A percentile compares a stretch with the other conserved stretches of the same genome.
Evolutionary conservation across 1,284 basidiomycete species (phyloP).

Genomic region (Cystobasidiaceae sp.): DNA sequence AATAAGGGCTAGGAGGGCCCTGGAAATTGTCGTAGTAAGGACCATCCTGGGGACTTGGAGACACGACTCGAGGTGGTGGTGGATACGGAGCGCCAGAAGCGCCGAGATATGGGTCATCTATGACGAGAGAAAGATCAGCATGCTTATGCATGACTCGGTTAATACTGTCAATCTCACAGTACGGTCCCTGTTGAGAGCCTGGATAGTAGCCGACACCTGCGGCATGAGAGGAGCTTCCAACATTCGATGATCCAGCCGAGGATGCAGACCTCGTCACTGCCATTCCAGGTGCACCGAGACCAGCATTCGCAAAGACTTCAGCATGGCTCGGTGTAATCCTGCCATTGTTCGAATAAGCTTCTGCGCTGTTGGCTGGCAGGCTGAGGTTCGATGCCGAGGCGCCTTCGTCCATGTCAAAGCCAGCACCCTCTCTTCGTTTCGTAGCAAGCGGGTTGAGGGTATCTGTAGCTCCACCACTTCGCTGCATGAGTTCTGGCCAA

Average conservation of each 20-base stretch:
- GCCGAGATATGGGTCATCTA: slow-evolving; percentile 36
- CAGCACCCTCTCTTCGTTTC: slow-evolving; percentile 33
- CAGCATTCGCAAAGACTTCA: background rate
- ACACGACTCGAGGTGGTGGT: slow-evolving; percentile 28
- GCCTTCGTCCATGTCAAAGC: slow-evolving; percentile 38
- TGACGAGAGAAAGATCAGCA: background rate
- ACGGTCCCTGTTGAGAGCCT: background rate
- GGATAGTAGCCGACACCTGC: slow-evolving; percentile 26
- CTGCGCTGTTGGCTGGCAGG: background rate
- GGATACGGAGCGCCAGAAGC: slow-evolving; percentile 33
- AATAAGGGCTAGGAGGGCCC: background rate
- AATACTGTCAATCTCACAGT: background rate
- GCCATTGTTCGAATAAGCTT: slow-evolving; percentile 12
- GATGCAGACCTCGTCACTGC: slow-evolving; percentile 10
- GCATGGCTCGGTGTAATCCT: background rate
- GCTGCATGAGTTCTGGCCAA: slow-evolving; percentile 41
- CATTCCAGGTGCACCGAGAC: slow-evolving; percentile 8
- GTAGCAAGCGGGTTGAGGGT: slow-evolving; percentile 42
- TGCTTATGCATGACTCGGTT: background rate
- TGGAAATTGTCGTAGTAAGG: slow-evolving; percentile 7
- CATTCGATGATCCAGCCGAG: slow-evolving; percentile 11
- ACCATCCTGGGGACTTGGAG: slow-evolving; percentile 4
- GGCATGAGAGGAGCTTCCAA: slow-evolving; percentile 1
- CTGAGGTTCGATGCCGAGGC: slow-evolving; percentile 24
- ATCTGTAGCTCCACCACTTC: slow-evolving; percentile 34